Evolutionary conservation across 2,329 filamentous ascomycete species (phyloP).

Genomic region (Ampelomyces quisqualis): DNA sequence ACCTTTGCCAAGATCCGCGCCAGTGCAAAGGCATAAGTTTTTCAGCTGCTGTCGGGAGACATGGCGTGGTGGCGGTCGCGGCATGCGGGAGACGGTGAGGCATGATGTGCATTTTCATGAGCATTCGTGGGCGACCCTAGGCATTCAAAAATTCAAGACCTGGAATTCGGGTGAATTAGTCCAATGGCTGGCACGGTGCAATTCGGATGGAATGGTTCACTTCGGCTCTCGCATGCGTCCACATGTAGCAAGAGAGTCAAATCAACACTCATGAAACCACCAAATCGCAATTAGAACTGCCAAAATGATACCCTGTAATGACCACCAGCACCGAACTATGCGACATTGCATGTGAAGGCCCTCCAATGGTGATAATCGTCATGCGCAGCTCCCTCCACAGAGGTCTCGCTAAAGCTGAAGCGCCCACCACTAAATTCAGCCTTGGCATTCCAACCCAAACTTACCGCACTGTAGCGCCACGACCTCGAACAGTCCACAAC

Average conservation of each 20-base stretch:
- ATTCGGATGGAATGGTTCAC: slow-evolving; percentile 45
- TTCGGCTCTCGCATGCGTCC: slow-evolving; percentile 43
- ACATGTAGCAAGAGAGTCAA: slow-evolving; percentile 44
- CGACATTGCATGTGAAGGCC: slow-evolving; percentile 2
- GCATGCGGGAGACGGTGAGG: slow-evolving; percentile 37
- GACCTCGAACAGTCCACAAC: slow-evolving; percentile 26
- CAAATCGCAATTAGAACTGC: slow-evolving; percentile 37
- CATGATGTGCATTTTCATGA: slow-evolving; percentile 43
- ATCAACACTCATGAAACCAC: slow-evolving; percentile 44
- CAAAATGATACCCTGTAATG: slow-evolving; percentile 33
- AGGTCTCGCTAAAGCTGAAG: slow-evolving; percentile 33
- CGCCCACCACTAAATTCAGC: slow-evolving; percentile 29
- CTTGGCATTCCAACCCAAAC: slow-evolving; percentile 19
- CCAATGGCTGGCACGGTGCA: slow-evolving; percentile 44
- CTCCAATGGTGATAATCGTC: slow-evolving; percentile 8
- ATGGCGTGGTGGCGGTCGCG: slow-evolving; percentile 32
- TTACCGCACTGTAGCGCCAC: slow-evolving; percentile 16
- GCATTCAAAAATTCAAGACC: slow-evolving; percentile 45
- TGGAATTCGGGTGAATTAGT: slow-evolving; percentile 40
- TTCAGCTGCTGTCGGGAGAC: slow-evolving; percentile 32
- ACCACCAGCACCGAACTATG: slow-evolving; percentile 7
- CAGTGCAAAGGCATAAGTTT: slow-evolving; percentile 43
- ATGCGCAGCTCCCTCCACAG: slow-evolving; percentile 17
- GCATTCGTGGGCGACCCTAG: slow-evolving; percentile 41
- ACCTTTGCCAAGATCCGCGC: slow-evolving; percentile 78